Conservation (phyloP, 2,329 filamentous ascomycete species). For the Fusarium scirpi region DNA sequence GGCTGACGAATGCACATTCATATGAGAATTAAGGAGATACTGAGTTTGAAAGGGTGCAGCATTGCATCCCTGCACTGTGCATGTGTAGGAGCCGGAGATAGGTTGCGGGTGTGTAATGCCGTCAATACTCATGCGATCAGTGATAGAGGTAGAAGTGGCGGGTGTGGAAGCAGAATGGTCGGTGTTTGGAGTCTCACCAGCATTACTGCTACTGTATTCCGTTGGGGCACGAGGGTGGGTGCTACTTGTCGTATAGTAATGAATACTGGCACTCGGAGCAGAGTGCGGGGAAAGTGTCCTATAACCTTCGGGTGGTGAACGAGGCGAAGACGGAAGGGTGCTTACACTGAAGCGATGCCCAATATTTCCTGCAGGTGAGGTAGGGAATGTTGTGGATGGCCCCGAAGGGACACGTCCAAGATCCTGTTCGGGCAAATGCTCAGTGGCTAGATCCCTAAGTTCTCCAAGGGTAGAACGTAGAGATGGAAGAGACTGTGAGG, state of each 20-base stretch:
- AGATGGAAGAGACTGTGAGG: constrained; percentile 56
- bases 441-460: constrained; percentile 48
- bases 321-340: constrained; percentile 57
- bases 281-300: constrained; percentile 62
- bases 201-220: constrained; percentile 60
- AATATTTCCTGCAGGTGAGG: constrained; percentile 50
- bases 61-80: constrained; percentile 71
- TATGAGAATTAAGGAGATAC: constrained; percentile 82
- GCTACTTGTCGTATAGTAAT: constrained; percentile 51
- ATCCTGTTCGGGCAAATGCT: constrained; percentile 52
- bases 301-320: constrained; percentile 63
- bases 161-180: constrained; percentile 60
- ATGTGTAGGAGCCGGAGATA: constrained; percentile 68
- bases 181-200: constrained; percentile 60
- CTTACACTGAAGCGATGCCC: constrained; percentile 49
- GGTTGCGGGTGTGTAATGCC: constrained; percentile 65
- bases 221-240: constrained; percentile 52
- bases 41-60: constrained; percentile 82
- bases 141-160: constrained; percentile 54
- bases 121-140: constrained; percentile 70
- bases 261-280: constrained; percentile 55
- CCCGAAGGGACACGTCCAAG: constrained; percentile 39
- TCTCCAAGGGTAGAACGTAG: constrained; percentile 55
- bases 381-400: constrained; percentile 46
- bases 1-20: constrained; percentile 75